Evolutionary conservation across 257 asterid genomes (phyloP).

Genomic region (Capsicum chinense): DNA sequence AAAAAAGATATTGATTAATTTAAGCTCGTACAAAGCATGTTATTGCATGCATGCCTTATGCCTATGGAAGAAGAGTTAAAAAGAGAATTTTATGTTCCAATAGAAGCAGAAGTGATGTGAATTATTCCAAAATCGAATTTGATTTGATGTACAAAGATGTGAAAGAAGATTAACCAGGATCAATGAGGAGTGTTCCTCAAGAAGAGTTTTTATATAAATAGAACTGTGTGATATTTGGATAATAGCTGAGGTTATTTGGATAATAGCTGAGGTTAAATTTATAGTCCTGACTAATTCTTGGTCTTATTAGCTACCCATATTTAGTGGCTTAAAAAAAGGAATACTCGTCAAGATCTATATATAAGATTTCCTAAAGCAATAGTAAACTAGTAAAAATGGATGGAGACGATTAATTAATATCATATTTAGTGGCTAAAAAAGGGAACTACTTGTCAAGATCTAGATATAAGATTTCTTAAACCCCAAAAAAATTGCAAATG

Average conservation of each 20-base stretch:
- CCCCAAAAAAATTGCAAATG: background rate
- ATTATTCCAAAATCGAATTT: background rate
- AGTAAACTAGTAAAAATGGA: background rate
- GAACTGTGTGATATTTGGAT: background rate
- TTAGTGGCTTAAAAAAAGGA: background rate
- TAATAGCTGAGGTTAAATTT: background rate
- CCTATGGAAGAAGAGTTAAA: background rate
- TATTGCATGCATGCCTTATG: background rate
- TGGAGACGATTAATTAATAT: background rate
- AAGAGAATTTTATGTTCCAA: background rate
- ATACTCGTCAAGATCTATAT: background rate
- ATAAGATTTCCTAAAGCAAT: background rate
- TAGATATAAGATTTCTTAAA: background rate
- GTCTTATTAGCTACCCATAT: background rate
- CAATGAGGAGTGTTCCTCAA: background rate
- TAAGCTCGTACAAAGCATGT: background rate
- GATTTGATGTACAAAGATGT: background rate
- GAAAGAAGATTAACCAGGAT: background rate
- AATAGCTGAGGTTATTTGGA: background rate
- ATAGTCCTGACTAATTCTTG: background rate
- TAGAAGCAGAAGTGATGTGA: background rate
- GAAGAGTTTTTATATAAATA: background rate
- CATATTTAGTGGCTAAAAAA: conserved; percentile 13
- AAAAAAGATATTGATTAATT: background rate
- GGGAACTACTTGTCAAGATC: background rate